These are phyloP conservation scores for Ceratopteris richardii DNA, from an alignment of 75 land plant species.

Conservation along the genomic window DNA sequence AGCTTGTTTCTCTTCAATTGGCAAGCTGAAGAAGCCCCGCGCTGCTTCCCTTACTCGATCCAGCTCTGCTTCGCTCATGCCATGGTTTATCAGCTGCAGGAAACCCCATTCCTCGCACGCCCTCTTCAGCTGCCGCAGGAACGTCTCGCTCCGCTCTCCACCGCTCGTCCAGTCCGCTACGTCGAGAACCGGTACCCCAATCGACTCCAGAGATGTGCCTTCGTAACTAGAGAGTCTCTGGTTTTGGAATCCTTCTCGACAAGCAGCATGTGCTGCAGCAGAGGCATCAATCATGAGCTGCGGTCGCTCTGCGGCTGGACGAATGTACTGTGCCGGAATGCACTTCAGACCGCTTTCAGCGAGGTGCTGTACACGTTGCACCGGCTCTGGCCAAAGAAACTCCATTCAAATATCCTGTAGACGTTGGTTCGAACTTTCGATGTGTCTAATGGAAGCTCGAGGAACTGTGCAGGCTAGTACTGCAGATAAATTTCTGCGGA, in stretches of 20 bases:
- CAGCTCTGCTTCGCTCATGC: conserved; percentile 19
- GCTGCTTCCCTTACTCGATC: conserved; percentile 9
- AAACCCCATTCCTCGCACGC: conserved; percentile 33
- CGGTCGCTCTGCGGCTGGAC: conserved; percentile 38
- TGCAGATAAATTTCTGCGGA: too few species aligned
- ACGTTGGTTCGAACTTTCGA: too few species aligned
- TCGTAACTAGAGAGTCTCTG: too few species aligned
- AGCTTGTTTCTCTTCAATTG: conserved; percentile 42
- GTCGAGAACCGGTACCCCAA: conserved; percentile 24
- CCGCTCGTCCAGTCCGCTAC: conserved; percentile 4
- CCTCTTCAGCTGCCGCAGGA: neutral
- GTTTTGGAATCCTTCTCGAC: too few species aligned
- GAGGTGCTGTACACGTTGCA: conserved; percentile 33
- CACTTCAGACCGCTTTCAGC: conserved; percentile 13
- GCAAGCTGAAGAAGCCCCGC: conserved; percentile 41
- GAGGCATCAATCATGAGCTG: conserved; percentile 3
- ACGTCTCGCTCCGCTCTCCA: conserved; percentile 4
- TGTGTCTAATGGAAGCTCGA: too few species aligned
- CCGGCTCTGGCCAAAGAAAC: conserved; percentile 8
- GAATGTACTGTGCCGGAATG: conserved; percentile 36
- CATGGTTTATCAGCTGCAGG: conserved; percentile 36
- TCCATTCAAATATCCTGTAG: too few species aligned
- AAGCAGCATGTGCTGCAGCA: conserved; percentile 1
- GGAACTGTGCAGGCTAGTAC: too few species aligned
- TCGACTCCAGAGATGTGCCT: neutral